phyloP scores from a whole-genome alignment of 2,329 filamentous ascomycete species.

The Fusarium chaquense region DNA sequence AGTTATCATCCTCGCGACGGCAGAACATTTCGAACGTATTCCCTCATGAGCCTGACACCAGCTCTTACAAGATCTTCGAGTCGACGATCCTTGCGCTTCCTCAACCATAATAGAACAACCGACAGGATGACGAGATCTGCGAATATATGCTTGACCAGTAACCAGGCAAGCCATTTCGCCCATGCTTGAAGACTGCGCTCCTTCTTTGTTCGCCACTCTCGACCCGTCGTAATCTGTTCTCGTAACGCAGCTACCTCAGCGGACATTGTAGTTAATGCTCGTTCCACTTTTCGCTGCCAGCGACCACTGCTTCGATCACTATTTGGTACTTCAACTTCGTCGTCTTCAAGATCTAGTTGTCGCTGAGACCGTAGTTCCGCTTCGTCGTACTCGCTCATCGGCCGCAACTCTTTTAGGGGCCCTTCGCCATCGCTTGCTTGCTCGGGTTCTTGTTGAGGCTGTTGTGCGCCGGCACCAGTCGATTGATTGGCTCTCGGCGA shows the following conservation, averaged over 20 bases:
- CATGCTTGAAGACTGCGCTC: conserved; percentile 75
- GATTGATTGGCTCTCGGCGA: conserved; percentile 62
- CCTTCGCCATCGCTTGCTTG: conserved; percentile 63
- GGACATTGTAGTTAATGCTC: conserved; percentile 87
- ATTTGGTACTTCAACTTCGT: conserved; percentile 55
- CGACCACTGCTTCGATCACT: conserved; percentile 58
- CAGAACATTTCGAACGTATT: conserved; percentile 70
- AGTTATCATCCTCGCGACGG: conserved; percentile 63
- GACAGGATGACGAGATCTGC: conserved; percentile 76
- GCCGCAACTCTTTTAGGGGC: conserved; percentile 79
- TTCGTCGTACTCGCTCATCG: conserved; percentile 86
- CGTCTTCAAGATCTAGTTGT: conserved; percentile 60
- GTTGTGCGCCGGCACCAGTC: conserved; percentile 44
- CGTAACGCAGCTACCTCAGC: conserved; percentile 91
- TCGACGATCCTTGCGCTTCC: conserved; percentile 75
- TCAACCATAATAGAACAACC: conserved; percentile 77
- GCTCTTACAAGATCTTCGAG: conserved; percentile 80
- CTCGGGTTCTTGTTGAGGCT: conserved; percentile 62
- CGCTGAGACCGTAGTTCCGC: conserved; percentile 67
- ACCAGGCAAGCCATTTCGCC: conserved; percentile 77
- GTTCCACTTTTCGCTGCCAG: conserved; percentile 87
- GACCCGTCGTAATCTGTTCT: conserved; percentile 85
- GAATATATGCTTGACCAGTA: conserved; percentile 77
- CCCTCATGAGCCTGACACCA: conserved; percentile 66
- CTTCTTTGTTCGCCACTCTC: conserved; percentile 76